Evolutionary conservation across 257 asterid species (phyloP).

Genomic region (Solanum chilense): DNA sequence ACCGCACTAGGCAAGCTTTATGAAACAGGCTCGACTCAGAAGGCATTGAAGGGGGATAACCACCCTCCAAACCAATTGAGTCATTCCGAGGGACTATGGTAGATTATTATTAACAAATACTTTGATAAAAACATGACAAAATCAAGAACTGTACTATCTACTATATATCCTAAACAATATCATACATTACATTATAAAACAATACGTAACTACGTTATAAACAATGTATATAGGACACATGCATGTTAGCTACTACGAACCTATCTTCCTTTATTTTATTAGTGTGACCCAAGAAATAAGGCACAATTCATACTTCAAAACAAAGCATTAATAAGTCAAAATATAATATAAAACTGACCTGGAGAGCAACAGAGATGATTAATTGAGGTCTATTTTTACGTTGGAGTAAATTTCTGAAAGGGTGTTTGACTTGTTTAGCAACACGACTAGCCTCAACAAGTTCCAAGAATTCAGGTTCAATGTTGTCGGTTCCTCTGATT

Average conservation of each 20-base stretch:
- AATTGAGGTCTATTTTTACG: constrained; percentile 72
- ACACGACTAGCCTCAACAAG: constrained; percentile 77
- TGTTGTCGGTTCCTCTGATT: constrained; percentile 69
- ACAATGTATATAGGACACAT: not conserved
- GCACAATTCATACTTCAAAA: not conserved
- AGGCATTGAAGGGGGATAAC: no score
- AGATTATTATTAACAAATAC: no score
- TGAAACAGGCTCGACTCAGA: no score
- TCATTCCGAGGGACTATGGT: no score
- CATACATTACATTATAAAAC: not conserved
- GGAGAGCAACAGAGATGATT: constrained; percentile 57
- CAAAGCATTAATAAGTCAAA: not conserved
- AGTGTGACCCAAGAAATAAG: not conserved
- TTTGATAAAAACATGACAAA: no score
- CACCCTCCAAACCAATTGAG: no score
- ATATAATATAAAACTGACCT: constrained; percentile 21
- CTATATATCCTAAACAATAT: not conserved
- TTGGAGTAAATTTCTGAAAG: constrained; percentile 73
- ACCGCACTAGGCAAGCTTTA: no score
- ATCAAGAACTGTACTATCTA: no score
- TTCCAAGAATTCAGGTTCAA: constrained; percentile 72
- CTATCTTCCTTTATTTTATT: not conserved
- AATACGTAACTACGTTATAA: no score
- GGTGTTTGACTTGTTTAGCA: constrained; percentile 76
- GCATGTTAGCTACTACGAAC: not conserved